A percentile compares a stretch with the other conserved stretches of the same genome.
Conservation (phyloP, 371 early-diverging fungal species). For the Thermomucor indicae-seudaticae region DNA sequence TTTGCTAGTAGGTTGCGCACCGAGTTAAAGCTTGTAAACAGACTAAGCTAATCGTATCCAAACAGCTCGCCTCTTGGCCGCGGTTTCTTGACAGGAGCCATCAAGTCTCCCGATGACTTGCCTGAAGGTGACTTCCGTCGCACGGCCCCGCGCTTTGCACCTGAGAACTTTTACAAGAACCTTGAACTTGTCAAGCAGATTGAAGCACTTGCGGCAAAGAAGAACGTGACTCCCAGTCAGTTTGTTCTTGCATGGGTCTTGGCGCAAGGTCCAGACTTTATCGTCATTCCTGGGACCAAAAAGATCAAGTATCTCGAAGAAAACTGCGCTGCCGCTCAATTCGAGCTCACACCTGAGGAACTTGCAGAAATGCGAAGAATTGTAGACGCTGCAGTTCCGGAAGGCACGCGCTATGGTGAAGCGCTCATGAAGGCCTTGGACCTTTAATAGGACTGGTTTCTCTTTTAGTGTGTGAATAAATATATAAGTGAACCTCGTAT, state of each 20-base stretch:
- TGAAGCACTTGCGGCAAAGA: slow-evolving; percentile 35
- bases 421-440: neutral
- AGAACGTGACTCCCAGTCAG: slow-evolving; percentile 38
- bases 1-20: slow-evolving; percentile 32
- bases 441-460: no score
- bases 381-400: slow-evolving; percentile 2
- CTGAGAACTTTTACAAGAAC: slow-evolving; percentile 49
- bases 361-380: slow-evolving; percentile 32
- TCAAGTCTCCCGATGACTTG: slow-evolving; percentile 43
- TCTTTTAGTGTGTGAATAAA: no score
- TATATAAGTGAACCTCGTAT: no score
- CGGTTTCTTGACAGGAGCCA: slow-evolving; percentile 53
- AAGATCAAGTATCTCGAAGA: slow-evolving; percentile 48
- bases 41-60: neutral
- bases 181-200: slow-evolving; percentile 51
- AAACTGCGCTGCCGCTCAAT: slow-evolving; percentile 33
- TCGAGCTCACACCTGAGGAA: slow-evolving; percentile 42
- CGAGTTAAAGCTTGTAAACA: neutral
- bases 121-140: slow-evolving; percentile 43
- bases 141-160: slow-evolving; percentile 41
- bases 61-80: slow-evolving; percentile 49
- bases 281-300: slow-evolving; percentile 56
- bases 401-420: neutral
- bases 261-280: slow-evolving; percentile 33
- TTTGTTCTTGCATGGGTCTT: slow-evolving; percentile 59